These are phyloP conservation scores for Verticillium dahliae DNA, from an alignment of 2,329 filamentous ascomycete genomes.

Conservation along the genomic window DNA sequence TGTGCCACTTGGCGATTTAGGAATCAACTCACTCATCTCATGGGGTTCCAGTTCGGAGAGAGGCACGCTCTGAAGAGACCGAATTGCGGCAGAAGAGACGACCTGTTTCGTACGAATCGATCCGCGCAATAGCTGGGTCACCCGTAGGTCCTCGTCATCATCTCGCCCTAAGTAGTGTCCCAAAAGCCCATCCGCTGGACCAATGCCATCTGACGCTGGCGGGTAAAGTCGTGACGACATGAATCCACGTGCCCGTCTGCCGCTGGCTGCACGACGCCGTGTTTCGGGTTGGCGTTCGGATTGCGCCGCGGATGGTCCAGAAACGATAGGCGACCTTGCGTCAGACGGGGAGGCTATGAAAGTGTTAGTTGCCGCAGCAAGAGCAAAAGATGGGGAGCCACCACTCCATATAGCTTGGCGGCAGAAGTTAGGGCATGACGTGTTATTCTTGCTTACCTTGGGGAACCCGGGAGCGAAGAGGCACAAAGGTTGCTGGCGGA, in stretches of 20 bases:
- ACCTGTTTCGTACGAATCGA: conserved; percentile 35
- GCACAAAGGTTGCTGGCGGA: not conserved
- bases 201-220: not conserved
- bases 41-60: conserved; percentile 35
- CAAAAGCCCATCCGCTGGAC: not conserved
- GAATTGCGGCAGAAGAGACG: conserved; percentile 39
- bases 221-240: not conserved
- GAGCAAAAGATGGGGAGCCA: not conserved
- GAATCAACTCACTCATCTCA: conserved; percentile 36
- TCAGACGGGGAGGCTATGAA: not conserved
- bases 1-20: not conserved
- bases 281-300: not conserved
- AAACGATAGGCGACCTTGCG: not conserved
- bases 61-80: conserved; percentile 38
- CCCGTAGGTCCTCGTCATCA: conserved; percentile 20
- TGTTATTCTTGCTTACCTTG: not conserved
- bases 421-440: not conserved
- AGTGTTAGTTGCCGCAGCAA: not conserved
- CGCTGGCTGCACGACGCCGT: conserved; percentile 1
- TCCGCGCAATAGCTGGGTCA: conserved; percentile 40
- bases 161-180: not conserved
- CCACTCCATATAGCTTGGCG: not conserved
- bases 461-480: not conserved
- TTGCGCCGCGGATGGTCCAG: not conserved
- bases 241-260: not conserved